Conservation (phyloP, 768 basidiomycete genomes). For the Tulasnella calospora region DNA sequence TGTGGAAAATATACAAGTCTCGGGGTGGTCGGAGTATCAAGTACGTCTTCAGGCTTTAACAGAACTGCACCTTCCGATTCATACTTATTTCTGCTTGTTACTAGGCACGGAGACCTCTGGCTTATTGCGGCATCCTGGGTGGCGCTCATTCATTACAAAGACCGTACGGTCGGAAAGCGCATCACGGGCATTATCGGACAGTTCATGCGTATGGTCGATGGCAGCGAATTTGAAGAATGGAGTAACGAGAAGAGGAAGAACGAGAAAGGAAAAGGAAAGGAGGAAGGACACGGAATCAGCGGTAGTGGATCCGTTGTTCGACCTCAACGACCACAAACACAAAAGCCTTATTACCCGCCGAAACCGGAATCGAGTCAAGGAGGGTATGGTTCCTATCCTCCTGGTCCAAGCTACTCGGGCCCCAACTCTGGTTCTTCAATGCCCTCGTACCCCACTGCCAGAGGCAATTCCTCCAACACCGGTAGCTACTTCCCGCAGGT, state of each 20-base stretch:
- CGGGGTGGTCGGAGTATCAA: background rate
- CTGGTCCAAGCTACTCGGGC: background rate
- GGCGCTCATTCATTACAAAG: background rate
- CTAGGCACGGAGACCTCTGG: slow-evolving; percentile 8
- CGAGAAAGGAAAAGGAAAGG: slow-evolving; percentile 10
- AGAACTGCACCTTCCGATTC: background rate
- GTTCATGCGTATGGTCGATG: slow-evolving; percentile 1
- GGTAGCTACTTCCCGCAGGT: background rate
- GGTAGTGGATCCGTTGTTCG: background rate
- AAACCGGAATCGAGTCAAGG: background rate
- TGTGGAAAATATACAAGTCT: slow-evolving; percentile 16
- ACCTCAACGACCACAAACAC: background rate
- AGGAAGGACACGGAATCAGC: background rate
- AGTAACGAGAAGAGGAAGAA: background rate
- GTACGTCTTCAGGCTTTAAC: background rate
- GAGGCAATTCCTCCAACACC: background rate
- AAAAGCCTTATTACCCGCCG: background rate
- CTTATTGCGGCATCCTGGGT: slow-evolving; percentile 2
- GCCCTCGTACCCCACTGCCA: background rate
- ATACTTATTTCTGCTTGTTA: background rate
- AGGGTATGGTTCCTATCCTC: background rate
- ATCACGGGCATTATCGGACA: slow-evolving; percentile 7
- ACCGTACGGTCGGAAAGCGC: slow-evolving; percentile 1
- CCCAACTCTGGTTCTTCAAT: background rate
- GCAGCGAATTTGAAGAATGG: background rate